A percentile compares a stretch with the other conserved stretches of the same genome.
phyloP scores from a whole-genome alignment of 805 yeast species.

The Starmera amethionina region DNA sequence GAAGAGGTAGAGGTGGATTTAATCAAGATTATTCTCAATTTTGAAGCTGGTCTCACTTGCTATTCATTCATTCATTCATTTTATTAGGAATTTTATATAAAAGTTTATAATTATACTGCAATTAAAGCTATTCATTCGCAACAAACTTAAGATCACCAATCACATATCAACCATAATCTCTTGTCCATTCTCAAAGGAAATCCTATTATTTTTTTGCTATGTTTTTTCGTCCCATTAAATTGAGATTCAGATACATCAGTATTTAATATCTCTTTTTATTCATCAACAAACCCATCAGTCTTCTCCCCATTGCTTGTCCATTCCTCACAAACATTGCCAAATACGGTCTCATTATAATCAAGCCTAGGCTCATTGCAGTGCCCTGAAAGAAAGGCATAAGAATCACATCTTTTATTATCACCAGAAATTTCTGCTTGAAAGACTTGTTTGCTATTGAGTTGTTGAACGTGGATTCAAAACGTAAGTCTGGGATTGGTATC shows the following conservation, averaged over 20 bases:
- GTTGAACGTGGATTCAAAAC: slow-evolving; percentile 56
- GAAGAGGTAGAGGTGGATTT: not conserved
- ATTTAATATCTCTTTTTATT: too few relatives aligned
- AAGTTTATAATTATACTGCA: too few relatives aligned
- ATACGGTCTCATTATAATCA: slow-evolving; percentile 27
- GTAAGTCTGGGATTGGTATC: slow-evolving; percentile 44
- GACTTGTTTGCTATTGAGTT: slow-evolving; percentile 19
- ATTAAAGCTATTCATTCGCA: too few relatives aligned
- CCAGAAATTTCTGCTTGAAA: slow-evolving; percentile 33
- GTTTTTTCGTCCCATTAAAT: too few relatives aligned
- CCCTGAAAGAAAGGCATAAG: slow-evolving; percentile 50
- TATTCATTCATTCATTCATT: too few relatives aligned
- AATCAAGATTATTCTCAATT: too few relatives aligned
- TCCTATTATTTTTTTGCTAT: too few relatives aligned
- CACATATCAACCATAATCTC: not conserved
- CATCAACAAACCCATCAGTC: not conserved
- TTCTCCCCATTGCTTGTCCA: slow-evolving; percentile 13
- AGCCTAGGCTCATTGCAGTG: slow-evolving; percentile 30
- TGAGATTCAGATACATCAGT: too few relatives aligned
- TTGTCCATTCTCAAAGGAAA: not conserved
- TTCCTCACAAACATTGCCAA: slow-evolving; percentile 7
- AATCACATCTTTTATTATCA: slow-evolving; percentile 37
- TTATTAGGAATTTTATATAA: too few relatives aligned
- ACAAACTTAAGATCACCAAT: not conserved
- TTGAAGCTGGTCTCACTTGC: not conserved